Conservation (phyloP, 331 rosid species). For the Dryas integrifolia region DNA sequence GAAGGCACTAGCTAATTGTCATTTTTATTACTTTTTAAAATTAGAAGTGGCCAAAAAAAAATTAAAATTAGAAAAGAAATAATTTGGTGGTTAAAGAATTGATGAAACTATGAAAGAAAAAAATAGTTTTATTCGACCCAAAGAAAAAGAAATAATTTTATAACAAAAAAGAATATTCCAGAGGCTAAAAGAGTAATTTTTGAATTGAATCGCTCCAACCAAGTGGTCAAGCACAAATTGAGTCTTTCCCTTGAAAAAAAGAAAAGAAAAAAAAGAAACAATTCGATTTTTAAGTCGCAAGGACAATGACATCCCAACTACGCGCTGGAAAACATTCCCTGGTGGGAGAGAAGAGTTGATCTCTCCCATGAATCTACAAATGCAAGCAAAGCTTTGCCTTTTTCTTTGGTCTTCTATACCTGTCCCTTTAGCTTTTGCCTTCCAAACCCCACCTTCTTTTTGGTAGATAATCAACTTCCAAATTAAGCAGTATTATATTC, state of each 20-base stretch:
- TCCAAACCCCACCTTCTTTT: constrained; percentile 19
- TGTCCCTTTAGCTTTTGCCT: constrained; percentile 32
- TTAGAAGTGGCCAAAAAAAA: too few relatives aligned
- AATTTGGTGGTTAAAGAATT: too few relatives aligned
- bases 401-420: constrained; percentile 38
- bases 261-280: not conserved
- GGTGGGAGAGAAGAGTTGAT: constrained; percentile 25
- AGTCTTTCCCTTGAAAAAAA: not conserved
- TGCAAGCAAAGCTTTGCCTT: constrained; percentile 76
- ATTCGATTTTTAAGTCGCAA: constrained; percentile 30
- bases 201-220: not conserved
- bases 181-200: not conserved
- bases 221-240: constrained; percentile 1
- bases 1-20: too few relatives aligned
- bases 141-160: too few relatives aligned
- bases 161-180: too few relatives aligned
- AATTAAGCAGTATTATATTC: not conserved
- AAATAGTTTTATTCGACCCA: too few relatives aligned
- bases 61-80: too few relatives aligned
- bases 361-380: constrained; percentile 49
- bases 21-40: too few relatives aligned
- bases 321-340: constrained; percentile 55
- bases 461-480: constrained; percentile 31
- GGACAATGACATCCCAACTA: constrained; percentile 59
- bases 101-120: too few relatives aligned